Conservation (phyloP, 805 yeast genomes). For the Candida maris region DNA sequence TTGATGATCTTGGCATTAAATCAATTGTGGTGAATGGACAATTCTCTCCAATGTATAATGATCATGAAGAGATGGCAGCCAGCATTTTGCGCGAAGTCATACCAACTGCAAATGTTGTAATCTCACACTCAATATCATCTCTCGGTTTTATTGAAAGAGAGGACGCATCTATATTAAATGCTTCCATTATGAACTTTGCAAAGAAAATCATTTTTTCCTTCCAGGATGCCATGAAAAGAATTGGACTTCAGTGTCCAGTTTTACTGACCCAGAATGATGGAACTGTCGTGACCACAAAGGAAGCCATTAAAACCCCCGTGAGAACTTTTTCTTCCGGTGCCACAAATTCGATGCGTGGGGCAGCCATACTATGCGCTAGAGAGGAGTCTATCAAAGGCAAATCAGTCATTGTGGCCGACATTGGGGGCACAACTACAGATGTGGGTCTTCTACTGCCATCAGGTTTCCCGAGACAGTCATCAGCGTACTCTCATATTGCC, state of each 20-base stretch:
- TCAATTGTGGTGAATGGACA: constrained; percentile 39
- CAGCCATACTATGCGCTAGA: constrained; percentile 36
- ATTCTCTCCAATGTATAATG: constrained; percentile 36
- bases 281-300: constrained; percentile 37
- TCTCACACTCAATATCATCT: constrained; percentile 39
- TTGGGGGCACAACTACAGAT: constrained; percentile 51
- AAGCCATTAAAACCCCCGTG: constrained; percentile 38
- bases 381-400: constrained; percentile 32
- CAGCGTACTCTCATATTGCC: constrained; percentile 41
- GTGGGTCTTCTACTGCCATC: constrained; percentile 43
- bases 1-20: constrained; percentile 31
- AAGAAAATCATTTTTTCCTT: constrained; percentile 37
- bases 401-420: constrained; percentile 39
- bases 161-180: constrained; percentile 44
- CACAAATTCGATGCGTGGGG: constrained; percentile 45
- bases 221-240: constrained; percentile 30
- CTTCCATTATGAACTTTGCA: constrained; percentile 42
- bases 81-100: constrained; percentile 31
- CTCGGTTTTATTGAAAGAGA: constrained; percentile 44
- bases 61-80: constrained; percentile 35
- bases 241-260: constrained; percentile 37
- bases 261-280: constrained; percentile 46
- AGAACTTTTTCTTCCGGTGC: constrained; percentile 47
- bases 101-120: constrained; percentile 32
- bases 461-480: constrained; percentile 46